Base-by-base conservation (phyloP, 768 basidiomycete species). In the Lepiota venenata region DNA sequence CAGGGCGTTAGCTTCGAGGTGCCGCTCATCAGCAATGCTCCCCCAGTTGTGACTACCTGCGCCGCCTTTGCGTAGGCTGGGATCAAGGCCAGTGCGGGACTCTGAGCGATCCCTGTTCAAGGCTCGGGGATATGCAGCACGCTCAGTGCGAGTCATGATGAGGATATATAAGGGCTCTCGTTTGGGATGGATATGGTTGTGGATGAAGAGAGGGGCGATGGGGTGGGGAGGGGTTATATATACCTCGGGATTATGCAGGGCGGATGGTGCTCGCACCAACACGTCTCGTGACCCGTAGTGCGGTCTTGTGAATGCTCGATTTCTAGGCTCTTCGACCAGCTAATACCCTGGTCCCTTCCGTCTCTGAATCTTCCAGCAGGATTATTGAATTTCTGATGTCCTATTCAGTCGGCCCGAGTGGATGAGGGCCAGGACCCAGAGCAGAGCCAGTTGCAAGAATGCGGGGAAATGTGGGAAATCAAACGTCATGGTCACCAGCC, bases 21-120 rank as follows among this genome's bases (percentile, higher is more conserved):
- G 75, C 38, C 68, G 71, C 71, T 92, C 88, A 61, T 89, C 75
- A 2, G 69, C 71, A 58, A 89, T 67, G 52, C 77, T 80, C 56
- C 93, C 93, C 93, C 93, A 96, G 73, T 91, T 93, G 72, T 93
- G 84, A 7, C 78, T 75, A 32, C 93, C 93, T 22, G 82, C 84
- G 52, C 93, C 93, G 57, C 81, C 76, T 74, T 93, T 93, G 71
- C 84, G 85, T 55, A 87, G 61, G 61, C 78, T 80, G 63, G 79
- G 79, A 77, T 86, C 83, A 55, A 86, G 76, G 50, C 91, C 92
- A 38, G 84, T 81, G 72, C 85, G 88, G 64, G 85, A 83, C 73
- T 85, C 81, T 14, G 88, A 88, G 63, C 89, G 87, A 72, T 93
- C 90, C 73, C 81, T 85, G 58, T 79, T 57, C 62, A 90, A 70